Conservation (phyloP, 2,329 filamentous ascomycete genomes). For the Colletotrichum coccodes region DNA sequence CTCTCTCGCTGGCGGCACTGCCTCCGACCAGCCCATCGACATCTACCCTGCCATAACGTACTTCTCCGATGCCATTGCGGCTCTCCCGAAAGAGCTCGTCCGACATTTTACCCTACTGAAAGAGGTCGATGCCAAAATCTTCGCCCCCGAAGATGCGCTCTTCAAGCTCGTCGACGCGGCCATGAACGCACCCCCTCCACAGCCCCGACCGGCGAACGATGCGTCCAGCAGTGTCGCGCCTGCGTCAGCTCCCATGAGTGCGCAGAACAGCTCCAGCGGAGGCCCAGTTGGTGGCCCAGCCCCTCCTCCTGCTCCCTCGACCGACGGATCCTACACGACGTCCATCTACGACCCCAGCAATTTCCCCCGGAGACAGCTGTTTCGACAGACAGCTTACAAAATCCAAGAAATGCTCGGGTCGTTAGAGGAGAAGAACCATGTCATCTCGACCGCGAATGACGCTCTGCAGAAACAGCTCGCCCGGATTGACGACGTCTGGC, state of each 20-base stretch:
- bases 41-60: conserved; percentile 74
- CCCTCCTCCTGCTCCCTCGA: conserved; percentile 48
- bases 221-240: conserved; percentile 53
- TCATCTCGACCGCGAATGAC: conserved; percentile 91
- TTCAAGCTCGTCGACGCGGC: conserved; percentile 78
- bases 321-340: conserved; percentile 53
- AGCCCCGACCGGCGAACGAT: conserved; percentile 56
- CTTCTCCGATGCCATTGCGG: conserved; percentile 92
- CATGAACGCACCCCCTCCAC: conserved; percentile 60
- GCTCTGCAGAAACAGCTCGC: conserved; percentile 85
- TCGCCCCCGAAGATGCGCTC: conserved; percentile 85
- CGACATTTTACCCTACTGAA: conserved; percentile 96
- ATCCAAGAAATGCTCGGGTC: conserved; percentile 89
- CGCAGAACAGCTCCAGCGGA: conserved; percentile 59
- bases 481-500: conserved; percentile 88
- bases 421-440: conserved; percentile 97
- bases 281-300: conserved; percentile 47
- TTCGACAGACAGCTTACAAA: conserved; percentile 80
- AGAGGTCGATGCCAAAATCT: conserved; percentile 97
- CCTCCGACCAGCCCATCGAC: conserved; percentile 69
- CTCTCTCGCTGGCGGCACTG: conserved; percentile 53
- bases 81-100: conserved; percentile 93
- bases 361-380: conserved; percentile 76
- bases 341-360: conserved; percentile 66
- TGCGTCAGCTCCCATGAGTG: conserved; percentile 58